Conservation (phyloP, 2,329 filamentous ascomycete species). For the Aspergillus japonicus region DNA sequence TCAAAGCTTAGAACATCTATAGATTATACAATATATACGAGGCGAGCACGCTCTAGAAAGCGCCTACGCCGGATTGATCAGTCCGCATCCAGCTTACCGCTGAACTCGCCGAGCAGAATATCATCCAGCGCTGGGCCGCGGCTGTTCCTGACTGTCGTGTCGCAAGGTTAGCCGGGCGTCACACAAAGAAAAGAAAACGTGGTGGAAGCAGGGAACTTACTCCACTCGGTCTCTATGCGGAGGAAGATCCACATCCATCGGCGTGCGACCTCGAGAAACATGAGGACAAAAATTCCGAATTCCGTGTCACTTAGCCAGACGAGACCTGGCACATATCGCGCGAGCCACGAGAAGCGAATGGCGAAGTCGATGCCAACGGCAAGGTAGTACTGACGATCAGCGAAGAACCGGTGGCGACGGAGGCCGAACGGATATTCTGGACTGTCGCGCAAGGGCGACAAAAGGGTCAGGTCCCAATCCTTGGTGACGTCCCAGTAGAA, state of each 20-base stretch:
- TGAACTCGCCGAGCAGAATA: constrained; percentile 71
- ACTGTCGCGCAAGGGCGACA: constrained; percentile 61
- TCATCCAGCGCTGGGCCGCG: constrained; percentile 62
- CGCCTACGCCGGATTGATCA: constrained; percentile 22
- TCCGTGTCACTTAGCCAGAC: constrained; percentile 85
- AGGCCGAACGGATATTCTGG: constrained; percentile 74
- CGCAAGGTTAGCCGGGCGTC: constrained; percentile 18
- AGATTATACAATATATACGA: constrained; percentile 10
- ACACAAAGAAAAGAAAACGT: background rate
- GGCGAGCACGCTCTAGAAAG: background rate
- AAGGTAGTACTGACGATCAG: constrained; percentile 74
- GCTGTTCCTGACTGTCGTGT: constrained; percentile 51
- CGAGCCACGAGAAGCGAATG: constrained; percentile 84
- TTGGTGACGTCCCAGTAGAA: constrained; percentile 98
- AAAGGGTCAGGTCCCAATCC: constrained; percentile 92
- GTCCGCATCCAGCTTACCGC: constrained; percentile 65
- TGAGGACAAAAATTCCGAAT: constrained; percentile 81
- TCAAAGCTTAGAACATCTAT: constrained; percentile 10
- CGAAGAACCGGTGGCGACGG: constrained; percentile 70
- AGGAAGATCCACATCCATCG: constrained; percentile 98
- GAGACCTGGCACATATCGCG: constrained; percentile 79
- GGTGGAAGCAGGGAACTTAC: constrained; percentile 46
- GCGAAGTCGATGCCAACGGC: constrained; percentile 76
- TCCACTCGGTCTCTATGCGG: constrained; percentile 90
- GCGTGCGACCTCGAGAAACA: constrained; percentile 80